A percentile compares a stretch with the other conserved stretches of the same genome.
These are phyloP conservation scores for Abortiporus biennis DNA, from an alignment of 1,284 basidiomycete species.

Conservation along the genomic window DNA sequence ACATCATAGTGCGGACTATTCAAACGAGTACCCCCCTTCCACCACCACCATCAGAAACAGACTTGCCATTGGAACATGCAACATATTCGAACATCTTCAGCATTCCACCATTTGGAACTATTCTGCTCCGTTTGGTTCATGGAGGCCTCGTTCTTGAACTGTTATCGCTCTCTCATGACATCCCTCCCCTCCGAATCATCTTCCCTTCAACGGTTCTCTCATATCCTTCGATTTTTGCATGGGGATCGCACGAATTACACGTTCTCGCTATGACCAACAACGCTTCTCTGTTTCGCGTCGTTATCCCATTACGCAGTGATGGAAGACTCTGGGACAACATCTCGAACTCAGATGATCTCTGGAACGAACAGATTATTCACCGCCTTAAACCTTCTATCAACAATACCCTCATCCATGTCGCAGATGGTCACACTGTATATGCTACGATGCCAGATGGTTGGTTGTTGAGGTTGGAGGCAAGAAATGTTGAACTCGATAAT, in stretches of 20 bases:
- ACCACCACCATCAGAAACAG: constrained; percentile 34
- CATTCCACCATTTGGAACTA: constrained; percentile 53
- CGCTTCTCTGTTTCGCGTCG: constrained; percentile 74
- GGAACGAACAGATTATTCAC: constrained; percentile 63
- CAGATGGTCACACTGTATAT: constrained; percentile 64
- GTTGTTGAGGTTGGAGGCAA: constrained; percentile 66
- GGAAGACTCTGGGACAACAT: constrained; percentile 50
- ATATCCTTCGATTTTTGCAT: constrained; percentile 59
- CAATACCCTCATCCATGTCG: constrained; percentile 57
- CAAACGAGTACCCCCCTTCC: constrained; percentile 47
- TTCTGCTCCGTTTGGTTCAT: constrained; percentile 73
- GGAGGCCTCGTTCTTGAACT: constrained; percentile 75
- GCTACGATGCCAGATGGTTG: constrained; percentile 66
- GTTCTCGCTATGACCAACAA: constrained; percentile 62
- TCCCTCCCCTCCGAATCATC: constrained; percentile 66
- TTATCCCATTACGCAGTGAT: constrained; percentile 53
- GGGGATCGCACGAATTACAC: constrained; percentile 58
- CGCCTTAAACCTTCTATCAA: constrained; percentile 35
- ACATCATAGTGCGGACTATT: constrained; percentile 50
- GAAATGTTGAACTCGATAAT: constrained; percentile 43
- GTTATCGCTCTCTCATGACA: constrained; percentile 57
- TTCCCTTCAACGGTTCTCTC: constrained; percentile 72
- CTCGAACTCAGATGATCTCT: constrained; percentile 47
- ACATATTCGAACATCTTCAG: constrained; percentile 55
- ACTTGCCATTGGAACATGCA: constrained; percentile 71